Evolutionary conservation across 164 flowering plant genomes (phyloP), one percentile per base, ranked within the genome.

Genomic region (Brasenia schreberi): DNA sequence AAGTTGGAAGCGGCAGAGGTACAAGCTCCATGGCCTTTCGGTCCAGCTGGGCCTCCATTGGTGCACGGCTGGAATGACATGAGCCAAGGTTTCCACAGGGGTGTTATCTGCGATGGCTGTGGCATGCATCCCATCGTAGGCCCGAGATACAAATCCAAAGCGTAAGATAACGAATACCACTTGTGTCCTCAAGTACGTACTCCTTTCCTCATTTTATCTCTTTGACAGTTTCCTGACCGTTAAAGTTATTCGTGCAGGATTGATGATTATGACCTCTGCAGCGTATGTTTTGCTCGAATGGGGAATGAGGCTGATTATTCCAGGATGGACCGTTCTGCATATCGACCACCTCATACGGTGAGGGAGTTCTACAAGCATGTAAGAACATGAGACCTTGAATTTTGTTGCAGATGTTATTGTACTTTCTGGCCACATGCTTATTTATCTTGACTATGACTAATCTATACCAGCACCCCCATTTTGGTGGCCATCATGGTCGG

Each of bases 41-140:
- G 7, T 61, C 64, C 49, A n/a, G 1, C 17, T 49, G 56, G 10
- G 16, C 56, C 56, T 49, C 56, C 56, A 49, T 49, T 49, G 56
- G 9, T 49, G 16, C 56, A 49, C 10, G 56, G 56, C 56, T 33
- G 39, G 39, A 16, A 49, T 59, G 64, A 67, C 44, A 62, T 67
- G 70, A 80, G 76, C 6, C 73, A 75, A 44, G 69, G 80, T 6
- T 83, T 89, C 75, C 99, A 94, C 68, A 80, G 66, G 61, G 97
- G 96, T 64, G 77, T 94, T 64, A 79, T 65, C 1, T 94, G 99
- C 69, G 97, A 91, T 82, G 94, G 86, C 17, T 94, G 99, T 78
- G 96, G 90, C 10, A 83, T 79, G 68, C 76, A 79, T 79, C 99
- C 99, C 7, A 91, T 94, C 17, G 78, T 79, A 65, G 99, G 99